Percentiles rank a stretch among this genome's conserved stretches.
Evolutionary conservation across 495 filamentous ascomycete species (phyloP).

Genomic region (Cairneyella variabilis): DNA sequence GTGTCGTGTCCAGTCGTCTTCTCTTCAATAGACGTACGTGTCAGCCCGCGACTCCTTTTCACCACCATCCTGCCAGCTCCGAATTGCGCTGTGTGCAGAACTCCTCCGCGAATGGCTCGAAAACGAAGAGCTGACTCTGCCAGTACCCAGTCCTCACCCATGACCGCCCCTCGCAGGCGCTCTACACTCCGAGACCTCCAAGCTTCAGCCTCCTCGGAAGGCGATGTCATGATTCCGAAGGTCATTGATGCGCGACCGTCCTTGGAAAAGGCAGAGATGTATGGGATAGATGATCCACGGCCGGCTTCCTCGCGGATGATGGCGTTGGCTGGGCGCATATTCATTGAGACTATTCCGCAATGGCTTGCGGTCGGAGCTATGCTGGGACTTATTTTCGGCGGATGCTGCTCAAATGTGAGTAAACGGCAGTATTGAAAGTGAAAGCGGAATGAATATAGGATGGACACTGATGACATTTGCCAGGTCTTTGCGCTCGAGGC

Average conservation of each 20-base stretch:
- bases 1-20: no score
- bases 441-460: constrained; percentile 13
- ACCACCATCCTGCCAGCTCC: constrained; percentile 1
- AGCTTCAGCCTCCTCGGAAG: constrained; percentile 27
- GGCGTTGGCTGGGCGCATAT: constrained; percentile 50
- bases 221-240: constrained; percentile 32
- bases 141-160: constrained; percentile 17
- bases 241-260: constrained; percentile 53
- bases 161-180: constrained; percentile 22
- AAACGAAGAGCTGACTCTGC: constrained; percentile 28
- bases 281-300: constrained; percentile 51
- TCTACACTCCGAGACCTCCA: constrained; percentile 27
- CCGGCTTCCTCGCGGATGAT: constrained; percentile 49
- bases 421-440: background rate
- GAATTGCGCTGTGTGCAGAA: constrained; percentile 4
- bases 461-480: constrained; percentile 22
- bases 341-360: constrained; percentile 60
- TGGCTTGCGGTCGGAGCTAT: constrained; percentile 68
- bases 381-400: constrained; percentile 88
- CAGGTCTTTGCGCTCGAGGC: constrained; percentile 92
- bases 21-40: constrained; percentile 15
- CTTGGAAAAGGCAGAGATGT: constrained; percentile 52
- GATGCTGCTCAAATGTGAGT: constrained; percentile 94
- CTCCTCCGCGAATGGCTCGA: constrained; percentile 20
- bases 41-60: constrained; percentile 13